Percentiles rank a stretch among this genome's conserved stretches.
phyloP scores from a whole-genome alignment of 176 grass and related monocot species.

The Calamus simplicifolius region DNA sequence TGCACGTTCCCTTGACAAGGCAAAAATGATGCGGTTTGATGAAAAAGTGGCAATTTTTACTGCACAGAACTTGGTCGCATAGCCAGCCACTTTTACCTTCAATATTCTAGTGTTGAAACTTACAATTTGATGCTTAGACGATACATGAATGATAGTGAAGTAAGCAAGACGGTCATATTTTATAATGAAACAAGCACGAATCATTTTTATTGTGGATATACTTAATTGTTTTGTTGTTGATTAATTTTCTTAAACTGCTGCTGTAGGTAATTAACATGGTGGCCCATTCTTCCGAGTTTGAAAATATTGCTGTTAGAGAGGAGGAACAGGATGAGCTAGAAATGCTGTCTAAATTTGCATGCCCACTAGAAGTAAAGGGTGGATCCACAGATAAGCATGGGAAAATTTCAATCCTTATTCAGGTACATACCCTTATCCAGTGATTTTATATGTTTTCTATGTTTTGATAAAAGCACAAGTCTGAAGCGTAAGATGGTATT shows the following conservation, averaged over 20 bases:
- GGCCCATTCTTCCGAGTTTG: constrained; percentile 96
- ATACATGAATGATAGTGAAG: constrained; percentile 94
- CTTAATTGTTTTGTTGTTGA: too few species aligned
- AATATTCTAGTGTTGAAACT: constrained; percentile 92
- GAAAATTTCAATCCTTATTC: constrained; percentile 98
- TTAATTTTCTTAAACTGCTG: constrained; percentile 4
- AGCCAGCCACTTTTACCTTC: constrained; percentile 94
- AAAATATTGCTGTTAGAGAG: constrained; percentile 92
- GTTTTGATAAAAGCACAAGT: too few species aligned
- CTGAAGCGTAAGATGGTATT: constrained; percentile 1
- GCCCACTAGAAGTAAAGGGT: constrained; percentile 90
- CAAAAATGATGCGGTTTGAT: constrained; percentile 98
- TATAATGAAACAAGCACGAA: too few species aligned
- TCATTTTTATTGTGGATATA: too few species aligned
- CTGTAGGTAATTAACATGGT: constrained; percentile 90
- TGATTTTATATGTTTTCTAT: too few species aligned
- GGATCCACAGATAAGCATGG: constrained; percentile 83
- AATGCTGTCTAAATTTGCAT: constrained; percentile 50
- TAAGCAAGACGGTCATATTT: constrained; percentile 23
- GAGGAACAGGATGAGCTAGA: constrained; percentile 98
- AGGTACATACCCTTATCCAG: constrained; percentile 32
- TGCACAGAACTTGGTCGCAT: constrained; percentile 98
- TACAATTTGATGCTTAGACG: constrained; percentile 96
- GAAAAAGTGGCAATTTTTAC: constrained; percentile 97
- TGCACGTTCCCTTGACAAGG: constrained; percentile 86